Evolutionary conservation across 768 basidiomycete species (phyloP).

Genomic region (Neoboletus brunneissimus): DNA sequence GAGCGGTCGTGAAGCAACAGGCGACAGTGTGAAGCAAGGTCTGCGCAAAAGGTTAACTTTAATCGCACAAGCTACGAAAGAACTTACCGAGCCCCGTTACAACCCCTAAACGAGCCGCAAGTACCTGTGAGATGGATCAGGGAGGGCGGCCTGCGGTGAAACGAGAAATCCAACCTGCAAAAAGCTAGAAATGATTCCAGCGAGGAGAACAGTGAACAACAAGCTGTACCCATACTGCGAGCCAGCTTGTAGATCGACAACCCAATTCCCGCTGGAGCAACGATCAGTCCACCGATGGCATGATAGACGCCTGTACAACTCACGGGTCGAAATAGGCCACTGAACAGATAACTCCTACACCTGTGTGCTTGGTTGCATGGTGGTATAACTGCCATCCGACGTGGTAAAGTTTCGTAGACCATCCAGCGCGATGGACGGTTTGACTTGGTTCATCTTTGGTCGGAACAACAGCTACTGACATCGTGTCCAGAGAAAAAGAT

Average conservation of each 20-base stretch:
- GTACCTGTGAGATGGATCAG: conserved; percentile 44
- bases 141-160: not conserved
- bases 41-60: conserved; percentile 33
- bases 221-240: conserved; percentile 82
- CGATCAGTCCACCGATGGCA: not conserved
- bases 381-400: conserved; percentile 36
- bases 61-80: not conserved
- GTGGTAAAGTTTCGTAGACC: conserved; percentile 20
- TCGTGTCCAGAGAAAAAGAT: conserved; percentile 1
- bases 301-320: conserved; percentile 28
- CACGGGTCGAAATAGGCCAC: conserved; percentile 90
- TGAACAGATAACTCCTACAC: conserved; percentile 82
- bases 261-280: conserved; percentile 73
- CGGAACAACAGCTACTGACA: conserved; percentile 9
- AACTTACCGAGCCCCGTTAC: conserved; percentile 73
- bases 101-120: conserved; percentile 78
- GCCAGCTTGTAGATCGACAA: conserved; percentile 86
- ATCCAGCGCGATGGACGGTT: conserved; percentile 4
- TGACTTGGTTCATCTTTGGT: conserved; percentile 3
- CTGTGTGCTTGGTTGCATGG: conserved; percentile 65
- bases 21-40: conserved; percentile 63
- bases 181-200: conserved; percentile 80
- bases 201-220: conserved; percentile 79
- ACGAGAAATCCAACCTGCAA: conserved; percentile 52
- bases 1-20: conserved; percentile 63